Evolutionary conservation across 2,329 filamentous ascomycete genomes (phyloP).

Genomic region (Cryoendolithus antarcticus): DNA sequence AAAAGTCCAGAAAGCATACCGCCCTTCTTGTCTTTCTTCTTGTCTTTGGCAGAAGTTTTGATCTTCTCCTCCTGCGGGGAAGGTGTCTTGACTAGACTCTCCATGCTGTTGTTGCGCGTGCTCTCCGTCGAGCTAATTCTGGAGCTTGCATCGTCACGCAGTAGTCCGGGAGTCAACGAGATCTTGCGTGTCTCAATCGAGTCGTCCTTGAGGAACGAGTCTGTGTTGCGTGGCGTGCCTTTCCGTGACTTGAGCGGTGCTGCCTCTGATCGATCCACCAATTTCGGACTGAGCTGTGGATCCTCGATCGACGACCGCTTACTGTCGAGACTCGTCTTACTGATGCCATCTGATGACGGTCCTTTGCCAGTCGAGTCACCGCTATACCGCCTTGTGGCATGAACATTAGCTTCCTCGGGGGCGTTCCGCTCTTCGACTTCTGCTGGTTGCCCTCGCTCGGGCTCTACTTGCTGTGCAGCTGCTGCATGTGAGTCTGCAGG

Average conservation of each 20-base stretch:
- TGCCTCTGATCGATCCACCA: slow-evolving; percentile 21
- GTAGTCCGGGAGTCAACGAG: slow-evolving; percentile 80
- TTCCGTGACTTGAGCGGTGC: slow-evolving; percentile 55
- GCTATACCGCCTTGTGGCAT: slow-evolving; percentile 5
- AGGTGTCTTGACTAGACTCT: slow-evolving; percentile 60
- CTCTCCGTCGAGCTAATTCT: slow-evolving; percentile 31
- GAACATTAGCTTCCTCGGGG: slow-evolving; percentile 6
- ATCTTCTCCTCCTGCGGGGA: slow-evolving; percentile 47
- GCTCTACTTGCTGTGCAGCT: slow-evolving; percentile 10
- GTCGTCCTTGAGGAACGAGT: slow-evolving; percentile 97
- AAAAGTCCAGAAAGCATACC: slow-evolving; percentile 61
- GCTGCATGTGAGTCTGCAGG: slow-evolving; percentile 16
- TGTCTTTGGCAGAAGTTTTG: slow-evolving; percentile 59
- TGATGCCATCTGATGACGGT: background rate
- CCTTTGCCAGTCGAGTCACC: slow-evolving; percentile 1
- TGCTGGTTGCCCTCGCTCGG: slow-evolving; percentile 9
- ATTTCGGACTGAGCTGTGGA: slow-evolving; percentile 18
- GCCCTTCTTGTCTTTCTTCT: slow-evolving; percentile 60
- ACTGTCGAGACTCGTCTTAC: slow-evolving; percentile 4
- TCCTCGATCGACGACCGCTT: slow-evolving; percentile 14
- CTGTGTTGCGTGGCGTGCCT: slow-evolving; percentile 77
- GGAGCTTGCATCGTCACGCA: slow-evolving; percentile 59
- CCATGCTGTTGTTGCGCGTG: slow-evolving; percentile 53
- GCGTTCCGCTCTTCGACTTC: slow-evolving; percentile 11
- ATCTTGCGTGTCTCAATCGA: slow-evolving; percentile 94